Conservation (phyloP, 352 stramenopile species). For the Globisporangium paroecandrum region DNA sequence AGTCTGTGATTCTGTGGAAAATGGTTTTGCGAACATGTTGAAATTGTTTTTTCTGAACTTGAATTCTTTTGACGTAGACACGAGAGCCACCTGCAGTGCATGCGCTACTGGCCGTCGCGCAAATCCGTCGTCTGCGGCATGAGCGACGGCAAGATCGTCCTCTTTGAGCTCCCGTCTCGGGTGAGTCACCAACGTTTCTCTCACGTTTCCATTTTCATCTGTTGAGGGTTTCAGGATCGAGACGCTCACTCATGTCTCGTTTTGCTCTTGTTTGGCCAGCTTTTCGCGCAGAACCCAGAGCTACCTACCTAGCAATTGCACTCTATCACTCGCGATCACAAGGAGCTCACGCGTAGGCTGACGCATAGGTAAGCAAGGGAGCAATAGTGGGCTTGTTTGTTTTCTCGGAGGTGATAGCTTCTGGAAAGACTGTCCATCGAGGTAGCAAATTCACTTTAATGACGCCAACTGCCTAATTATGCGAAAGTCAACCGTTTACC, state of each 20-base stretch:
- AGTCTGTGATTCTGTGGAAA: background rate
- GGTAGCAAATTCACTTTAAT: background rate
- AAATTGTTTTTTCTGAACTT: background rate
- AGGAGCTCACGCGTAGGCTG: background rate
- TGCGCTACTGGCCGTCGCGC: slow-evolving; percentile 19
- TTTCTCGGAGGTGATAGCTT: too few species aligned
- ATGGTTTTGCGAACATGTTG: background rate
- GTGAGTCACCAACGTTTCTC: background rate
- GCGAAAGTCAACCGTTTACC: background rate
- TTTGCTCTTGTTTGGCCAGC: background rate
- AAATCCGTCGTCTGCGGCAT: slow-evolving; percentile 15
- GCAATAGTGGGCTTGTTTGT: too few species aligned
- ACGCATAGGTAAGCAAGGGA: background rate
- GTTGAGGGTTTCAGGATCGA: too few species aligned
- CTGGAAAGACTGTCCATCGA: too few species aligned
- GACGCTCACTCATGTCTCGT: too few species aligned
- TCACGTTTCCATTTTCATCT: background rate
- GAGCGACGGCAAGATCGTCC: slow-evolving; percentile 18
- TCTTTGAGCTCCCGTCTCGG: slow-evolving; percentile 9
- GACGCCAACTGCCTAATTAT: background rate
- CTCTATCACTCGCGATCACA: background rate
- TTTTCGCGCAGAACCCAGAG: background rate
- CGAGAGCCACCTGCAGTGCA: slow-evolving; percentile 17
- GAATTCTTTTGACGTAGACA: slow-evolving; percentile 2
- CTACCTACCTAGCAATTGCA: background rate